Evolutionary conservation across 2,329 filamentous ascomycete species (phyloP).

Genomic region (Penicillium sp.): DNA sequence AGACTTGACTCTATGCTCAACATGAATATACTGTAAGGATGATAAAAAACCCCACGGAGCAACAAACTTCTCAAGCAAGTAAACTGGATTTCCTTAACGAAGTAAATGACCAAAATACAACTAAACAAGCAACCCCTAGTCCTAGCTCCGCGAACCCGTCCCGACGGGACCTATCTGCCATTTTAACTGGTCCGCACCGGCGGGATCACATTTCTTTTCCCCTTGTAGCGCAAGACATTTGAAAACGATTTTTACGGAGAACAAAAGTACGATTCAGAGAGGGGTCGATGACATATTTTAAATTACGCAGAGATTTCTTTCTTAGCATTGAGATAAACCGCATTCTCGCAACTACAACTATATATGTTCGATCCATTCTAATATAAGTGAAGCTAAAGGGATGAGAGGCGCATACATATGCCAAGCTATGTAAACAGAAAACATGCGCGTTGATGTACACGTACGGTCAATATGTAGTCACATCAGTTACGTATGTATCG

Average conservation of each 20-base stretch:
- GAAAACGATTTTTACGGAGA: background rate
- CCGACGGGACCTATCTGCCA: background rate
- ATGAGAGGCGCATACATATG: background rate
- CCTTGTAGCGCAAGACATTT: slow-evolving; percentile 3
- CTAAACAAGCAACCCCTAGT: background rate
- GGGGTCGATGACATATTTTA: background rate
- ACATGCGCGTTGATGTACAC: background rate
- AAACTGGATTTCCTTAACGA: too few species aligned
- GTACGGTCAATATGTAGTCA: too few species aligned
- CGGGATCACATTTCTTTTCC: slow-evolving; percentile 5
- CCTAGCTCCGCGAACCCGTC: slow-evolving; percentile 1
- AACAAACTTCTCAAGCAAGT: too few species aligned
- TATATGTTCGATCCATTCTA: too few species aligned
- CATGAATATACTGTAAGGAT: too few species aligned
- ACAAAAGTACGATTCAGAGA: slow-evolving; percentile 14
- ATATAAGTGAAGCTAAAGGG: background rate
- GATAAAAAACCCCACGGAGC: too few species aligned
- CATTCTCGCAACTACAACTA: too few species aligned
- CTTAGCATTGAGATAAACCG: too few species aligned
- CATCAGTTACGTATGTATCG: too few species aligned
- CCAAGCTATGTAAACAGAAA: too few species aligned
- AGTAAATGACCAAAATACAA: background rate
- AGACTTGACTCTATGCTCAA: too few species aligned
- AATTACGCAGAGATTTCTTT: background rate
- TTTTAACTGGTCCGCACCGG: slow-evolving; percentile 4